Percentiles rank a stretch among this genome's conserved stretches.
These are phyloP conservation scores for Cryomyces antarcticus DNA, from an alignment of 495 filamentous ascomycete species.

Conservation along the genomic window DNA sequence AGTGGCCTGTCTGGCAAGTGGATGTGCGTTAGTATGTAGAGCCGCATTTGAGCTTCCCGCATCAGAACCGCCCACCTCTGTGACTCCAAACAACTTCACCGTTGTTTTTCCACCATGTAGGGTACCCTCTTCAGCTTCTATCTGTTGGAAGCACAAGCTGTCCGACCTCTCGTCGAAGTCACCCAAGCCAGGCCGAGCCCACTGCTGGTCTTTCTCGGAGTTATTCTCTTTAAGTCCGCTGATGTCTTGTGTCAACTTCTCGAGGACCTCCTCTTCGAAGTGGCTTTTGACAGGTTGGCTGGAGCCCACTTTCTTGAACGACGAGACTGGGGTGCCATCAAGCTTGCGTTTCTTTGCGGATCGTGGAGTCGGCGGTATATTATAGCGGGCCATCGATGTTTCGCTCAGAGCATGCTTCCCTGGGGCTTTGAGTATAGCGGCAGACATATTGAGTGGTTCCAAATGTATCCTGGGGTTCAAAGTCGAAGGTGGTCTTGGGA, in stretches of 20 bases:
- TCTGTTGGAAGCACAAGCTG: constrained; percentile 76
- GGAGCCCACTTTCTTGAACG: constrained; percentile 40
- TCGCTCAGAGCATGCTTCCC: constrained; percentile 40
- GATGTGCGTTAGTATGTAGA: constrained; percentile 1
- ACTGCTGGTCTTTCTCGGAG: constrained; percentile 84
- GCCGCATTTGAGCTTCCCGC: background rate
- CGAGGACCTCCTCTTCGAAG: constrained; percentile 85
- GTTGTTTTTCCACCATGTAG: constrained; percentile 49
- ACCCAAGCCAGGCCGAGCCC: constrained; percentile 59
- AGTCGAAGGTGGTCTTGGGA: too few species aligned
- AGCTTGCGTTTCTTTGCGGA: constrained; percentile 62
- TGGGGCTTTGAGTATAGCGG: constrained; percentile 26
- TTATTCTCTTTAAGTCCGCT: constrained; percentile 63
- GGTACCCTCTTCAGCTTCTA: constrained; percentile 81
- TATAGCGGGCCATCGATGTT: constrained; percentile 30
- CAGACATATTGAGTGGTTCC: constrained; percentile 22
- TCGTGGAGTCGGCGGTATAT: constrained; percentile 26
- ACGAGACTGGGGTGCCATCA: constrained; percentile 35
- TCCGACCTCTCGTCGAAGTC: constrained; percentile 52
- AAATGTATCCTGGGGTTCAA: too few species aligned
- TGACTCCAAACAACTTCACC: constrained; percentile 89
- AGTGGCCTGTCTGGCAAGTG: constrained; percentile 47
- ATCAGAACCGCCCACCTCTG: constrained; percentile 36
- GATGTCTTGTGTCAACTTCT: constrained; percentile 88
- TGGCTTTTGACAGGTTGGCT: constrained; percentile 64